A percentile compares a stretch with the other conserved stretches of the same genome.
phyloP scores from a whole-genome alignment of 192 early-diverging fungal species.

The Umbelopsis isabellina region DNA sequence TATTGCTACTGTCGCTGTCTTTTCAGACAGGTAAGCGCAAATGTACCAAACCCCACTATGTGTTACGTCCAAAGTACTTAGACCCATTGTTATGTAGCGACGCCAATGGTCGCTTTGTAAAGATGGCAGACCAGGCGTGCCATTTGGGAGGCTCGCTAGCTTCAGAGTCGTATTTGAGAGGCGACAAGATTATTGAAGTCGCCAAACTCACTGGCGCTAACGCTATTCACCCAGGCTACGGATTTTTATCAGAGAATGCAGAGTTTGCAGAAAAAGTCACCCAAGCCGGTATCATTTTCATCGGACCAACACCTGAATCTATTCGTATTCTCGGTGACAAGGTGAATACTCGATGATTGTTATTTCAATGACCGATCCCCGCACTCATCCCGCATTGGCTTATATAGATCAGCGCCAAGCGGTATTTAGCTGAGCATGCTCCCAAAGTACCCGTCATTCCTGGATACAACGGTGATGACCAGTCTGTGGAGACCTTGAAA shows the following conservation, averaged over 20 bases:
- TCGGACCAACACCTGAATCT: conserved; percentile 58
- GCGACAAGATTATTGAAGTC: conserved; percentile 55
- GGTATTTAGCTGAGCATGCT: conserved; percentile 54
- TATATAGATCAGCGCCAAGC: conserved; percentile 54
- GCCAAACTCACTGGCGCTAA: conserved; percentile 52
- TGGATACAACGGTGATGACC: conserved; percentile 67
- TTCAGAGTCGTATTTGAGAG: conserved; percentile 56
- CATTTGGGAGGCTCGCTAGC: conserved; percentile 57
- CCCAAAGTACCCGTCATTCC: conserved; percentile 63
- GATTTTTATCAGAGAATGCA: conserved; percentile 65
- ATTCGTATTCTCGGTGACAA: conserved; percentile 67
- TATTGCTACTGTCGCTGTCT: conserved; percentile 67
- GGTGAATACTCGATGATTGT: conserved; percentile 16
- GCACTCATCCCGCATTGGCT: not conserved
- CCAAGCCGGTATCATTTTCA: conserved; percentile 55
- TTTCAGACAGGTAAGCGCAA: conserved; percentile 59
- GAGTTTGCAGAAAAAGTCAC: conserved; percentile 57
- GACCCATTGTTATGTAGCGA: conserved; percentile 39
- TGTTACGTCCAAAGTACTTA: not conserved
- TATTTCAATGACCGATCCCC: not conserved
- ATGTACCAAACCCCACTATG: not conserved
- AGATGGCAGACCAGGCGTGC: conserved; percentile 59
- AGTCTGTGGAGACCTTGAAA: conserved; percentile 52
- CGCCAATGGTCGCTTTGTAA: conserved; percentile 51
- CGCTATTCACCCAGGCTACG: conserved; percentile 65